These are phyloP conservation scores for Parathielavia hyrcaniae DNA, from an alignment of 495 filamentous ascomycete genomes.

Conservation along the genomic window DNA sequence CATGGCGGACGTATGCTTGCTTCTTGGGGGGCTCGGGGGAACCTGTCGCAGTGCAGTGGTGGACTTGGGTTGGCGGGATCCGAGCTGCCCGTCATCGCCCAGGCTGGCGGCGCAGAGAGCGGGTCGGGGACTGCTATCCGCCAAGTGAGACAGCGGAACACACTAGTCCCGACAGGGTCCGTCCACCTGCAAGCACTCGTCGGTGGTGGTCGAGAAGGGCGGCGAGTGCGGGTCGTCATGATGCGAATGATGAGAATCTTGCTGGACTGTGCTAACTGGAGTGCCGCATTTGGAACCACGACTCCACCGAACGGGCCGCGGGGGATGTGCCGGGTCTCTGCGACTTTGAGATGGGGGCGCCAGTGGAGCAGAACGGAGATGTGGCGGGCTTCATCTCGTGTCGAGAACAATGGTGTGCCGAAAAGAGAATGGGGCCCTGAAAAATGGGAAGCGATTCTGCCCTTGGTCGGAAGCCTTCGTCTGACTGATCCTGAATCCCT, in stretches of 20 bases:
- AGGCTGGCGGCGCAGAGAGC: conserved; percentile 2
- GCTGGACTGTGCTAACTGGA: no score
- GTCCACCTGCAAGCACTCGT: background rate
- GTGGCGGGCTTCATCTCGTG: conserved; percentile 12
- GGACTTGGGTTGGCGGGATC: conserved; percentile 1
- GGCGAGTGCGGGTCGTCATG: no score
- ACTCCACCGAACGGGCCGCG: conserved; percentile 2
- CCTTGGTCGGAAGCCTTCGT: background rate
- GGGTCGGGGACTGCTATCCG: conserved; percentile 11
- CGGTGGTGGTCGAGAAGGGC: no score
- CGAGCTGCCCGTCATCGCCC: conserved; percentile 17
- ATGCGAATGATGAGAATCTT: conserved; percentile 9
- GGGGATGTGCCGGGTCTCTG: background rate
- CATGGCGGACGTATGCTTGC: background rate
- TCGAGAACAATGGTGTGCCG: conserved; percentile 1
- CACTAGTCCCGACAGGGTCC: conserved; percentile 9
- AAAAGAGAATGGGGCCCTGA: conserved; percentile 1
- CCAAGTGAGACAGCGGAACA: background rate
- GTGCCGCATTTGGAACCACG: background rate
- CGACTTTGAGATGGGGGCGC: background rate
- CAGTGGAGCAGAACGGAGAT: background rate
- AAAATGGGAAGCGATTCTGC: background rate
- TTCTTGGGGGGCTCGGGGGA: background rate
- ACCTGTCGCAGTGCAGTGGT: background rate
- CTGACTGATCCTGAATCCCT: no score